These are phyloP conservation scores for Plantago major DNA, from an alignment of 257 asterid genomes.

Conservation along the genomic window DNA sequence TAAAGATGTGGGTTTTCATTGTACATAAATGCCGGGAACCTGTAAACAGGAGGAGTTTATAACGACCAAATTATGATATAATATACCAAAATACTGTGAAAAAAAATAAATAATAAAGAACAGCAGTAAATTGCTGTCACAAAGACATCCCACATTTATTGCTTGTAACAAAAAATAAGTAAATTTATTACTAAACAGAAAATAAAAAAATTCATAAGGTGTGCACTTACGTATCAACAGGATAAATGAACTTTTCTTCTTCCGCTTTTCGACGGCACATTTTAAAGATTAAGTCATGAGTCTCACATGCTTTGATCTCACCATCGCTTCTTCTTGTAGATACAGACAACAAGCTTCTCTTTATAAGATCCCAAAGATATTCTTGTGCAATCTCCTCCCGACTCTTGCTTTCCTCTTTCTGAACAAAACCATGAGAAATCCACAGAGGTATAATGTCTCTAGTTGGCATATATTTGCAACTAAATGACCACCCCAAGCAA, in stretches of 20 bases:
- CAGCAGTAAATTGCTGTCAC: too few species aligned
- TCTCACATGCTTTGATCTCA: neutral
- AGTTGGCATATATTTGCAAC: neutral
- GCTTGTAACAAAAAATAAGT: too few species aligned
- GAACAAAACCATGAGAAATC: conserved; percentile 6
- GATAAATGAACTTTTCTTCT: neutral
- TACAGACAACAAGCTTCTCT: neutral
- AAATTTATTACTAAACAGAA: too few species aligned
- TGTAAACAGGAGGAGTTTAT: neutral
- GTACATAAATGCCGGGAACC: neutral
- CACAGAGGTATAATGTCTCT: neutral
- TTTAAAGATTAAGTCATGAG: neutral
- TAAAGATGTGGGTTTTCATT: neutral
- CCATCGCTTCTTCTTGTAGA: neutral
- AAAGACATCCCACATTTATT: too few species aligned
- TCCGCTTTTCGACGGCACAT: neutral
- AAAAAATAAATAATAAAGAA: too few species aligned
- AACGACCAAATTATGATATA: too few species aligned
- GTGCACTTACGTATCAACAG: neutral
- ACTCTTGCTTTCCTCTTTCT: neutral
- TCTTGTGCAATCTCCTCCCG: neutral
- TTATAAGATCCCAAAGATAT: neutral
- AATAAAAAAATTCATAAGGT: neutral
- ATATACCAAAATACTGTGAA: neutral
- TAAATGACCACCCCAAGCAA: neutral